These are phyloP conservation scores for Wickerhamiella vanderwaltii DNA, from an alignment of 805 yeast genomes.

Conservation along the genomic window DNA sequence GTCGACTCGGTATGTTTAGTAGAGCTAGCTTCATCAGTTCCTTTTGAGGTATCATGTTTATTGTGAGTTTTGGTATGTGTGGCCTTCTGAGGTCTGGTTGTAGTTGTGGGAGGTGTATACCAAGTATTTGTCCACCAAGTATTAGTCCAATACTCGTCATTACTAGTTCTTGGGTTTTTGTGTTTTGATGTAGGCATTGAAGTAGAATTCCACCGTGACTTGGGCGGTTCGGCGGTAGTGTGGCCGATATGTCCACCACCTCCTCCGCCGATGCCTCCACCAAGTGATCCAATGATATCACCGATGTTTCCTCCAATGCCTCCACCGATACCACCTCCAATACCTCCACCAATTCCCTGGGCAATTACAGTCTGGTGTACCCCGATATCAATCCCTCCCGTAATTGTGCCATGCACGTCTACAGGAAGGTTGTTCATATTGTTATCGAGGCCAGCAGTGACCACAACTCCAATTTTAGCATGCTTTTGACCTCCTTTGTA, in stretches of 20 bases:
- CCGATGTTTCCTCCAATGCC: constrained; percentile 6
- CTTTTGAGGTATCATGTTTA: too few relatives aligned
- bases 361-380: background rate
- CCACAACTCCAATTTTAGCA: background rate
- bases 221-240: too few relatives aligned
- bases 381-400: background rate
- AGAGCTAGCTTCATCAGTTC: too few relatives aligned
- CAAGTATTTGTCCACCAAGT: constrained; percentile 9
- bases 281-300: constrained; percentile 6
- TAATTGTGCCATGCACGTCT: background rate
- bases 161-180: background rate
- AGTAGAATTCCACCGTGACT: background rate
- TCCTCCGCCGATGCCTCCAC: constrained; percentile 6
- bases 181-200: background rate
- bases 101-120: background rate
- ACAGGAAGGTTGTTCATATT: background rate
- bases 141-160: background rate
- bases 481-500: background rate
- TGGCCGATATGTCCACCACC: constrained; percentile 4
- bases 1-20: too few relatives aligned
- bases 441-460: background rate
- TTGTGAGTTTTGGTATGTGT: too few relatives aligned
- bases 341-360: constrained; percentile 6
- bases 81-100: background rate
- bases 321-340: constrained; percentile 7